A percentile compares a stretch with the other conserved stretches of the same genome.
Evolutionary conservation across 495 filamentous ascomycete species (phyloP).

Genomic region (Annulohypoxylon bovei): DNA sequence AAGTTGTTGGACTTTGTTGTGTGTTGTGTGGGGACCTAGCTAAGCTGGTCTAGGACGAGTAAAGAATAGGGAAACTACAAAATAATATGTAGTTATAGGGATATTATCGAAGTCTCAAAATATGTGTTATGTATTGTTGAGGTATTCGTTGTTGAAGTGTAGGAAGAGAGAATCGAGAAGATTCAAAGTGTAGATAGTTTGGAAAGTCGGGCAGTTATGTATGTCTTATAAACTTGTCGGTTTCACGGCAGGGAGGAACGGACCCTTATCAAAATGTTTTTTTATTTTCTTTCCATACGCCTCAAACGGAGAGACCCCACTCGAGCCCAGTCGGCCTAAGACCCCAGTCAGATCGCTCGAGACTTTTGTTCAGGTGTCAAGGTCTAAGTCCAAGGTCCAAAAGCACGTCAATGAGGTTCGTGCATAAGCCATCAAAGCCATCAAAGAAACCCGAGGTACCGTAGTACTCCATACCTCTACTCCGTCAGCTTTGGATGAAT

Average conservation of each 20-base stretch:
- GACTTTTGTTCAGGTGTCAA: background rate
- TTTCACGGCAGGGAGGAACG: slow-evolving; percentile 39
- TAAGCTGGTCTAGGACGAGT: background rate
- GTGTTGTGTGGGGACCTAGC: background rate
- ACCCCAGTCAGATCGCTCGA: slow-evolving; percentile 1
- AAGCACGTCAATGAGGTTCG: background rate
- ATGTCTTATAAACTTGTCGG: slow-evolving; percentile 26
- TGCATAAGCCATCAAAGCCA: background rate
- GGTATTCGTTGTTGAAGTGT: background rate
- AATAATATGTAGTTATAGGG: slow-evolving; percentile 5
- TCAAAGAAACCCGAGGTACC: background rate
- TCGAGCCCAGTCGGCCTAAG: slow-evolving; percentile 11
- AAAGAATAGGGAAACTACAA: background rate
- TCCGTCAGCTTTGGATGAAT: slow-evolving; percentile 20
- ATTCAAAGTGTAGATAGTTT: background rate
- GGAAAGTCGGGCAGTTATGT: background rate
- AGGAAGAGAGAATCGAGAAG: background rate
- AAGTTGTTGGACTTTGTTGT: background rate
- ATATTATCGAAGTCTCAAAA: background rate
- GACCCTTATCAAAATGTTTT: slow-evolving; percentile 32
- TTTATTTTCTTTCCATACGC: slow-evolving; percentile 13
- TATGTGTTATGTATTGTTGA: background rate
- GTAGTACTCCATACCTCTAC: background rate
- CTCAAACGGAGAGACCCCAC: slow-evolving; percentile 43
- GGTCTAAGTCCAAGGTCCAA: background rate